phyloP scores from a whole-genome alignment of 371 early-diverging fungal species.

The Circinella umbellata region DNA sequence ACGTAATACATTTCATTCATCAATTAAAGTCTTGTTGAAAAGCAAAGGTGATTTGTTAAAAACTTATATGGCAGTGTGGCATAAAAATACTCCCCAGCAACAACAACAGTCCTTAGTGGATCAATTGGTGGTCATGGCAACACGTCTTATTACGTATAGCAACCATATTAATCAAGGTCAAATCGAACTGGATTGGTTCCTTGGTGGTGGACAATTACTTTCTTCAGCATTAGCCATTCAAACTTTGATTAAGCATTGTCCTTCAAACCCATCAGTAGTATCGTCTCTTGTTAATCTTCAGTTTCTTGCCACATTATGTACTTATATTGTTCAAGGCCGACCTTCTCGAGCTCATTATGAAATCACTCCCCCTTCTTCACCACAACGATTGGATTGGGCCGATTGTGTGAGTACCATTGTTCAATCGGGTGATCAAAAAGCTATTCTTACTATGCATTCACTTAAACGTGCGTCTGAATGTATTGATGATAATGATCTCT shows the following conservation, averaged over 20 bases:
- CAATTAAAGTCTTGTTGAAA: slow-evolving; percentile 37
- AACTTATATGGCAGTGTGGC: slow-evolving; percentile 28
- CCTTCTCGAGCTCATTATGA: slow-evolving; percentile 6
- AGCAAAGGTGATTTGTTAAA: slow-evolving; percentile 37
- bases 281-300: slow-evolving; percentile 28
- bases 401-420: slow-evolving; percentile 27
- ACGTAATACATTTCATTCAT: slow-evolving; percentile 32
- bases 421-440: slow-evolving; percentile 33
- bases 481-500: slow-evolving; percentile 1
- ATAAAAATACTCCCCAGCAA: background rate
- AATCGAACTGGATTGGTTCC: slow-evolving; percentile 32
- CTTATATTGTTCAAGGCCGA: slow-evolving; percentile 47
- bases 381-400: slow-evolving; percentile 21
- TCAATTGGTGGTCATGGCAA: slow-evolving; percentile 24
- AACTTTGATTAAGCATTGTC: slow-evolving; percentile 18
- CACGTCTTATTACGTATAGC: slow-evolving; percentile 15
- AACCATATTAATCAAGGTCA: slow-evolving; percentile 11
- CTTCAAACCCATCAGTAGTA: background rate
- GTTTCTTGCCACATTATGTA: slow-evolving; percentile 38
- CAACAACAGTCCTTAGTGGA: slow-evolving; percentile 10
- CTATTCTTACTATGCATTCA: slow-evolving; percentile 29
- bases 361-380: background rate
- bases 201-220: slow-evolving; percentile 41
- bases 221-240: slow-evolving; percentile 39
- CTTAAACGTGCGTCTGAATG: slow-evolving; percentile 21